These are phyloP conservation scores for Graphium sp. DNA, from an alignment of 2,329 filamentous ascomycete genomes.

Conservation along the genomic window DNA sequence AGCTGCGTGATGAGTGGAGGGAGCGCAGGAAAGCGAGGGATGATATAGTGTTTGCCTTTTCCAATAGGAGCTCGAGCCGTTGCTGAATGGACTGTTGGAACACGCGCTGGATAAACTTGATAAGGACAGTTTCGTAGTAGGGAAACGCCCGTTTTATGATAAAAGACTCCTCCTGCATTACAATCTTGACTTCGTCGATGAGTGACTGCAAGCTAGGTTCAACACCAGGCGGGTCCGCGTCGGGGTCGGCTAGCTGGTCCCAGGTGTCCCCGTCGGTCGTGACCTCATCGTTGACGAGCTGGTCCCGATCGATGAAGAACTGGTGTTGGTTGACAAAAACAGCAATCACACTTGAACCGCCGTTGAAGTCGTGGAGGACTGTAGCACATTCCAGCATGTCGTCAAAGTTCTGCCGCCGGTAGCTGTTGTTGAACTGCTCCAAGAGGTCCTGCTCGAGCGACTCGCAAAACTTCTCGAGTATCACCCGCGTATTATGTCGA, in stretches of 20 bases:
- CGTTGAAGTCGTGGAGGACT: constrained; percentile 89
- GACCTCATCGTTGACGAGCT: constrained; percentile 78
- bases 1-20: constrained; percentile 76
- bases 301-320: constrained; percentile 94
- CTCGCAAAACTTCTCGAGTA: constrained; percentile 94
- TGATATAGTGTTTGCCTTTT: constrained; percentile 85
- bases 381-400: constrained; percentile 96
- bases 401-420: constrained; percentile 85
- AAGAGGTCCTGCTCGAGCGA: constrained; percentile 88
- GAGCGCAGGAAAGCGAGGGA: constrained; percentile 83
- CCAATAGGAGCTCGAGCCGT: constrained; percentile 82
- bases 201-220: constrained; percentile 85
- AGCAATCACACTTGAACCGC: constrained; percentile 86
- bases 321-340: constrained; percentile 97
- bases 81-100: constrained; percentile 98
- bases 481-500: constrained; percentile 58
- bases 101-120: constrained; percentile 84
- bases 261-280: constrained; percentile 60
- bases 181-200: constrained; percentile 84
- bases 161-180: constrained; percentile 91
- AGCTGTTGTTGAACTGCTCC: constrained; percentile 95
- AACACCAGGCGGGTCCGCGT: constrained; percentile 77
- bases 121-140: constrained; percentile 85
- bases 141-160: constrained; percentile 96
- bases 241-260: constrained; percentile 87